Evolutionary conservation across 441 rosid genomes (phyloP), one percentile per base, ranked within the genome.

Genomic region (Populus trichocarpa): DNA sequence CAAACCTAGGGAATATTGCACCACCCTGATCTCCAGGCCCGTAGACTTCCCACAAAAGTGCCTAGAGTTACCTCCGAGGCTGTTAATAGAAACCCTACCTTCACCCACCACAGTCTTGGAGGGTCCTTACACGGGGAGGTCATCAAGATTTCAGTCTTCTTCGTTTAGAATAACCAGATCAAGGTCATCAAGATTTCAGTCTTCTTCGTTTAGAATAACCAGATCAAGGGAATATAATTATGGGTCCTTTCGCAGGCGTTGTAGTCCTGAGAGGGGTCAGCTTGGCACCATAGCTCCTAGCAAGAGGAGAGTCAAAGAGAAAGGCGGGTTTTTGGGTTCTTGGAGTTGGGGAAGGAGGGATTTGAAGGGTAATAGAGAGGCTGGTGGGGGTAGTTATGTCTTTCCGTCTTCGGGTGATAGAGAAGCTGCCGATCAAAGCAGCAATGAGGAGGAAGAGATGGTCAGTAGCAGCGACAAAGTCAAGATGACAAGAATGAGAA

Each of bases 11-110:
- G 85, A 84, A 30, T 77, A 36, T 11, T 40, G 86, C 73, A 77
- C 89, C 23, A 35, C 40, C 33, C 71, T 8, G 33, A 67, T 28
- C 26, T 42, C 80, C 6, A 65, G 14, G 68, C 80, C 80, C 26
- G 78, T 77, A 65, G 81, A 76, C 5, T 72, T 87, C 53, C 65
- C 87, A 67, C 89, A 69, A 0, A 90, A 84, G 82, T 84, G 86
- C 77, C 83, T 94, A 65, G 92, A 88, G 46, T 78, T 89, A 76
- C 98, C 98, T 32, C 98, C 98, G 0, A 87, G 93, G 76, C 79
- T 94, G 74, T 74, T 89, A 66, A 71, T 76, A 75, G 95, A 92
- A 28, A 72, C 82, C 46, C 77, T 85, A 63, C 75, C 89, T 53
- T 79, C 91, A 18, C 86, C 93, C 22, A 81, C 86, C 67, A 85